Percentiles rank a stretch among this genome's conserved stretches.
Conservation (phyloP, 306 rosid genomes). For the Citrullus amarus region DNA sequence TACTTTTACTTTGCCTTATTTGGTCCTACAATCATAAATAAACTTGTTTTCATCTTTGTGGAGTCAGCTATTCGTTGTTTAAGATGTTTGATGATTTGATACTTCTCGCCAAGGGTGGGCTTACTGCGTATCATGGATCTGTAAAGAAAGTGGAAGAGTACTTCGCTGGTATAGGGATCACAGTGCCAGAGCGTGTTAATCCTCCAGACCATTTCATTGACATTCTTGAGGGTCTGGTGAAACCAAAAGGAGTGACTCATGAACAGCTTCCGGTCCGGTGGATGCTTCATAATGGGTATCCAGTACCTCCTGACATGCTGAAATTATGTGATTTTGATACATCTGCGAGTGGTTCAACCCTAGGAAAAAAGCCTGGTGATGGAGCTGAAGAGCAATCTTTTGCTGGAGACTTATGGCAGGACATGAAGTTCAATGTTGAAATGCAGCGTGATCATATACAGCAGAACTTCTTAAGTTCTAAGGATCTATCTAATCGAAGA, state of each 20-base stretch:
- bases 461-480: conserved; percentile 24
- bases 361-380: conserved; percentile 11
- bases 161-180: conserved; percentile 58
- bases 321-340: conserved; percentile 39
- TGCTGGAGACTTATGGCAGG: conserved; percentile 53
- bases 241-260: conserved; percentile 39
- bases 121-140: conserved; percentile 68
- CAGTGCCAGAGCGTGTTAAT: conserved; percentile 67
- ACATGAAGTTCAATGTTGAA: conserved; percentile 42
- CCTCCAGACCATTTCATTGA: conserved; percentile 82
- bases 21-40: conserved; percentile 1
- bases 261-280: conserved; percentile 69
- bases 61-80: conserved; percentile 57
- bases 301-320: conserved; percentile 66
- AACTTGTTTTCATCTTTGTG: conserved; percentile 10
- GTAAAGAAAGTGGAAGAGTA: conserved; percentile 74
- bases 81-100: conserved; percentile 76
- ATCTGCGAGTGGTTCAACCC: conserved; percentile 27
- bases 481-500: conserved; percentile 52
- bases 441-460: conserved; percentile 26
- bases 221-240: conserved; percentile 65
- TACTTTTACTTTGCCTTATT: background rate
- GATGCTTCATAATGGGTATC: conserved; percentile 77
- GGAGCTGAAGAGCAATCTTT: conserved; percentile 31
- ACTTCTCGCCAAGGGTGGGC: conserved; percentile 79